Base-by-base conservation (phyloP, 805 yeast genomes). In the Phaffomyces thermotolerans region DNA sequence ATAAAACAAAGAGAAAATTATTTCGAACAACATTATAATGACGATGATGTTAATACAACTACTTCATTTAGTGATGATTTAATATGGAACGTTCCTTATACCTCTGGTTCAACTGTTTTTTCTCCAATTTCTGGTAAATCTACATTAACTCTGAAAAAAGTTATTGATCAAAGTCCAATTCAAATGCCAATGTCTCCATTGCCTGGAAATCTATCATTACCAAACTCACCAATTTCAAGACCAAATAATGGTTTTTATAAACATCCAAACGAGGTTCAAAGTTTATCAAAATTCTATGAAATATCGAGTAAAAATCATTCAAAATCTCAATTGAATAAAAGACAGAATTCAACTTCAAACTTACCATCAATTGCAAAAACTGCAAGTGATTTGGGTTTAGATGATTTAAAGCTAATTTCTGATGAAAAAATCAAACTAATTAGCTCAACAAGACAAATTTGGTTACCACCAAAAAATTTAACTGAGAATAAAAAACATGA, bases 381-480 rank as follows among this genome's bases (percentile, higher is more conserved):
- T 23, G 70, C 68, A 1, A 60, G 68, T 30, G 58, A 56, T 14
- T 56, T 60, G 18, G 72, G 72, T 4, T 57, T 81, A 47, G 89
- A 82, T 42, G 87, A 82, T 57, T 61, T 78, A 47, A 62, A 67
- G 39, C 62, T 84, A 31, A 72, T 83, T 2, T 81, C 88, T 1
- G 45, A 47, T 41, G 60, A 52, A 39, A 55, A 56, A 40, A 46
- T 49, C 18, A 46, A 54, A 5, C 51, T 66, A 36, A 52, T 71
- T 14, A 63, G 81, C 1, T 66, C 70, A 22, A 80, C 89, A 2
- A 65, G 91, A 48, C 90, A 85, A 9, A 64, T 73, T 3, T 77
- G 80, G 71, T 62, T 84, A 36, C 91, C 93, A 1, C 87, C 89
- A 36, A 84, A 83, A 57, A 62, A 75, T 20, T 51, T 60, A 4